These are phyloP conservation scores for Citrus trifoliata DNA, from an alignment of 345 rosid species.

Conservation along the genomic window DNA sequence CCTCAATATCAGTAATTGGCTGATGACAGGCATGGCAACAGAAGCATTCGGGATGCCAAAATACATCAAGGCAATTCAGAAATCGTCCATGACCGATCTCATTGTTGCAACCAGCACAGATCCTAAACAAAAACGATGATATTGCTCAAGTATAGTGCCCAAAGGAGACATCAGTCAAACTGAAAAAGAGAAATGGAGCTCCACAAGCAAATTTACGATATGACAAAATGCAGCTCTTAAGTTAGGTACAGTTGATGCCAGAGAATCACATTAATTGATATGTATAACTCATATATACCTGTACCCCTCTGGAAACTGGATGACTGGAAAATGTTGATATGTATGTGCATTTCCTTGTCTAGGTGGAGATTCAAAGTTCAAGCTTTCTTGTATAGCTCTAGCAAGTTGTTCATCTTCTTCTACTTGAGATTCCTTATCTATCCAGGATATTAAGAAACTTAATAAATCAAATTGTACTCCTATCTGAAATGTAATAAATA, in stretches of 20 bases:
- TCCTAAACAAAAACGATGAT: conserved; percentile 40
- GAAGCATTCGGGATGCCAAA: conserved; percentile 98
- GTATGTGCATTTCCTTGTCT: conserved; percentile 30
- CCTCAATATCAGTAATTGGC: conserved; percentile 93
- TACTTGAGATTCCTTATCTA: conserved; percentile 53
- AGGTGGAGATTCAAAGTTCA: conserved; percentile 60
- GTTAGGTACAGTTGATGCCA: background rate
- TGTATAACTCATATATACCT: conserved; percentile 45
- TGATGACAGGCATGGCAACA: conserved; percentile 72
- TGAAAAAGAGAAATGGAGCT: background rate
- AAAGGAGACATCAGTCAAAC: background rate
- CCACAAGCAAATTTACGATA: background rate
- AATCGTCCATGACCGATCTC: conserved; percentile 91
- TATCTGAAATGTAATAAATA: background rate
- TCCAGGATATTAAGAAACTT: conserved; percentile 24
- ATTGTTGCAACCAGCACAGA: conserved; percentile 86
- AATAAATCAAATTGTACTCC: conserved; percentile 7
- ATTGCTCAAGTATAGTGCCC: background rate
- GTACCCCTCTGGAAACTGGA: conserved; percentile 59
- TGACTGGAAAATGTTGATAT: conserved; percentile 32
- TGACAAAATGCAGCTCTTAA: background rate
- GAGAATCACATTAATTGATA: background rate
- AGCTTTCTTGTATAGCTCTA: conserved; percentile 84
- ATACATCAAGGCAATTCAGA: conserved; percentile 71
- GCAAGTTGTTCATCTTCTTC: conserved; percentile 96